These are phyloP conservation scores for Citrus australasica DNA, from an alignment of 345 rosid species.

Conservation along the genomic window DNA sequence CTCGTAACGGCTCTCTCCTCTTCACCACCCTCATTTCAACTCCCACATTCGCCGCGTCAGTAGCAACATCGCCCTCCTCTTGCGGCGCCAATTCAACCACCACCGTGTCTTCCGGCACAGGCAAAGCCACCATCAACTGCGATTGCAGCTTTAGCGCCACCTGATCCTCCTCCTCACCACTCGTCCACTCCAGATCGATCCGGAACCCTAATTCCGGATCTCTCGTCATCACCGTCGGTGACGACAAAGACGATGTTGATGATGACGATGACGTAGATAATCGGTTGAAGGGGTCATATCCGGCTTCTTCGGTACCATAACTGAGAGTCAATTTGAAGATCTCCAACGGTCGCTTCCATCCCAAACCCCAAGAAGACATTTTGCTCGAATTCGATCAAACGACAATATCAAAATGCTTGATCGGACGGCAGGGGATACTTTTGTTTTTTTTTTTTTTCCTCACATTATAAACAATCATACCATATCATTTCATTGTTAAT, in stretches of 20 bases:
- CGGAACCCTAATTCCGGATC: slow-evolving; percentile 71
- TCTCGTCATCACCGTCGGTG: slow-evolving; percentile 8
- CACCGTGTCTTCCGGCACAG: slow-evolving; percentile 79
- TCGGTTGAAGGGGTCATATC: slow-evolving; percentile 40
- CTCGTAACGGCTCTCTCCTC: slow-evolving; percentile 76
- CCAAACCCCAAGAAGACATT: slow-evolving; percentile 99
- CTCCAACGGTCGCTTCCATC: slow-evolving; percentile 94
- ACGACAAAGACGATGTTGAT: slow-evolving; percentile 15
- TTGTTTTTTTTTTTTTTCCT: not conserved
- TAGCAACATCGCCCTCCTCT: slow-evolving; percentile 26
- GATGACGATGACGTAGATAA: slow-evolving; percentile 33
- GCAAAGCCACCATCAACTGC: slow-evolving; percentile 91
- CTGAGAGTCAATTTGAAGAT: slow-evolving; percentile 65
- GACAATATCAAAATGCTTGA: slow-evolving; percentile 10
- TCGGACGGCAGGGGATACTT: slow-evolving; percentile 18
- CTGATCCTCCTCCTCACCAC: slow-evolving; percentile 91
- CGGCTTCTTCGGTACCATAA: slow-evolving; percentile 67
- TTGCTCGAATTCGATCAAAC: slow-evolving; percentile 4
- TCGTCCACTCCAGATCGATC: slow-evolving; percentile 88
- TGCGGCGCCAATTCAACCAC: slow-evolving; percentile 38
- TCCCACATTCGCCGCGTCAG: slow-evolving; percentile 40
- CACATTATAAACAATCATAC: not conserved
- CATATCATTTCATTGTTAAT: too few relatives aligned
- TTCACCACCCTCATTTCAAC: slow-evolving; percentile 75
- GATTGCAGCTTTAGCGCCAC: slow-evolving; percentile 82